Base-by-base conservation (phyloP, 305 asterid species). In the Fraxinus baroniana region DNA sequence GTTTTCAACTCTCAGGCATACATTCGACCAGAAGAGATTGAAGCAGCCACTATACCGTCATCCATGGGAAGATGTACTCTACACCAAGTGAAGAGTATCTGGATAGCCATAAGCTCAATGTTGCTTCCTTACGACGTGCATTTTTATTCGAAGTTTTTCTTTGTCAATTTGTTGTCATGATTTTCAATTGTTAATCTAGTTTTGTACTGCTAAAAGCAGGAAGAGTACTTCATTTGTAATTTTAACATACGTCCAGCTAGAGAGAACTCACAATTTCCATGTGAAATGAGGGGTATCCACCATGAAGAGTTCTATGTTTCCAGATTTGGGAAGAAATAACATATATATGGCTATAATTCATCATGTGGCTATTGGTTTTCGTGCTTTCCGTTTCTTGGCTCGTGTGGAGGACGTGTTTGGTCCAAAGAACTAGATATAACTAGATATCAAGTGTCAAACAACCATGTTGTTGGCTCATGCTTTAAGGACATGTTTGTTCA, bases 61-160 rank as follows among this genome's bases (percentile, higher is more conserved):
- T 88, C 98, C 99, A 2, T 96, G 99, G 99, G 99, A 94, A 90
- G 99, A 96, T 82, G 98, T 96, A 74, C 97, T 96, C 76, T 96
- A 96, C 96, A 96, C 99, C 88, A 96, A 96, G 93, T 96, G 95
- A 92, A 86, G 80, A 24, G 72, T 66, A 32, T 77, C 49, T 68
- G 4, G 71, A 18, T 46, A 71, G 22, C 20, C 26, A 20, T 20
- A 13, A 3, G 37, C 39, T 70, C 20, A 4, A 13, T 4, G 75
- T 28, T 13, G 20, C 39, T 70, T 13, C 55, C 73, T 46, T 24
- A 35, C 49, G 3, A 66, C 9, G 76, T 44, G 9, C 78, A 77
- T 83, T 84, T 60, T 76, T 84, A 78, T 72, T 76, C 78, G 17
- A 46, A 36, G 30, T 75, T 83, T 81, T 79, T 78, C 8, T 78